A percentile compares a stretch with the other conserved stretches of the same genome.
Evolutionary conservation across 192 early-diverging fungal genomes (phyloP).

Genomic region (Linnemannia exigua): DNA sequence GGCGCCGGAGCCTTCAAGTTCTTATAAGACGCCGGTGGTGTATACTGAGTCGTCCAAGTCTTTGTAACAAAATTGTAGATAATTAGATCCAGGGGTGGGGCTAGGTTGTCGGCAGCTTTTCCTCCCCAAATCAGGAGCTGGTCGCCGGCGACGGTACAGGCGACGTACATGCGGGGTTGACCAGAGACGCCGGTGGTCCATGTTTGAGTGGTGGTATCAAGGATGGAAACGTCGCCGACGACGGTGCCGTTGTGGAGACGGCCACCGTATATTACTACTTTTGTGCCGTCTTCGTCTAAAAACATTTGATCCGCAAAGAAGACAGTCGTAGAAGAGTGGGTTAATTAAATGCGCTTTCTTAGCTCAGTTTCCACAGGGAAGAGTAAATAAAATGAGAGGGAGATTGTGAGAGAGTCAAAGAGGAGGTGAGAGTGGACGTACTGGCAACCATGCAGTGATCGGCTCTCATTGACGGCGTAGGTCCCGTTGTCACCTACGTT

Average conservation of each 20-base stretch:
- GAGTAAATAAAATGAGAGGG: neutral
- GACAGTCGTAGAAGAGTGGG: no score
- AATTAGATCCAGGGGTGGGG: neutral
- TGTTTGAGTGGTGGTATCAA: neutral
- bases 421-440: neutral
- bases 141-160: neutral
- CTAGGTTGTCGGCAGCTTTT: no score
- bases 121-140: neutral
- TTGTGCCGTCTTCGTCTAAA: constrained; percentile 1
- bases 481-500: neutral
- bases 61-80: neutral
- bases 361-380: no score
- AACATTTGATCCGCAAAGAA: no score
- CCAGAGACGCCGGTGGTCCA: neutral
- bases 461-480: neutral
- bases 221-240: neutral
- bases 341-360: no score
- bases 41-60: neutral
- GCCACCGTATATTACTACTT: neutral
- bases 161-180: neutral
- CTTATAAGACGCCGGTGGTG: neutral
- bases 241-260: neutral
- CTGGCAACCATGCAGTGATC: constrained; percentile 6
- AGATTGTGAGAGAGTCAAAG: neutral
- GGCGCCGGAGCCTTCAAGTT: neutral